A percentile compares a stretch with the other conserved stretches of the same genome.
These are phyloP conservation scores for Leishmania guyanensis DNA, from an alignment of 208 protist species.

Conservation along the genomic window DNA sequence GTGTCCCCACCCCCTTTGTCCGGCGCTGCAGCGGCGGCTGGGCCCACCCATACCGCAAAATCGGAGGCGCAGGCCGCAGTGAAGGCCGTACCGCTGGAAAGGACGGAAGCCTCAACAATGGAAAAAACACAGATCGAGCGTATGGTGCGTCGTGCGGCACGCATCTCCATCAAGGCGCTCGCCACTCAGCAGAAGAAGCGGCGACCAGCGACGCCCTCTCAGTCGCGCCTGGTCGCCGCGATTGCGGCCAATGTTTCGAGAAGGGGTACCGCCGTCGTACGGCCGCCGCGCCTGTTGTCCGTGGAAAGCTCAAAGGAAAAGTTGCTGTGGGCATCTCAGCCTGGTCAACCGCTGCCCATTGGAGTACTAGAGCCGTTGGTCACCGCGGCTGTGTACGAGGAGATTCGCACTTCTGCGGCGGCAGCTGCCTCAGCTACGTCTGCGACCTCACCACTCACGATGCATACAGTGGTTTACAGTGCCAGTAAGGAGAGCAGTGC, in stretches of 20 bases:
- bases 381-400: background rate
- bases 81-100: background rate
- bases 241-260: background rate
- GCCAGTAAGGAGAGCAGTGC: constrained; percentile 22
- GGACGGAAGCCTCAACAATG: background rate
- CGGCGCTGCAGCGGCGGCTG: background rate
- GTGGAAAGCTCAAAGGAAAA: constrained; percentile 20
- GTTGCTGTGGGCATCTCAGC: constrained; percentile 25
- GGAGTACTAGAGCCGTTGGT: constrained; percentile 19
- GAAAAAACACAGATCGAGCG: background rate
- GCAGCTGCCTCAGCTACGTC: background rate
- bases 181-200: background rate
- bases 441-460: background rate
- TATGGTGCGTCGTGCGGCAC: background rate
- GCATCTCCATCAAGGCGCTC: background rate
- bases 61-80: no score
- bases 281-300: constrained; percentile 25
- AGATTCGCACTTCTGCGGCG: constrained; percentile 8
- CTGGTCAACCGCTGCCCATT: constrained; percentile 22
- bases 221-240: background rate
- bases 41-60: background rate
- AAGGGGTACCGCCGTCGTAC: background rate
- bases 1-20: background rate
- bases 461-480: constrained; percentile 34
- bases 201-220: background rate